Evolutionary conservation across 2,329 filamentous ascomycete genomes (phyloP), one percentile per base, ranked within the genome.

Genomic region (Hymenotorrendiella dingleyae): DNA sequence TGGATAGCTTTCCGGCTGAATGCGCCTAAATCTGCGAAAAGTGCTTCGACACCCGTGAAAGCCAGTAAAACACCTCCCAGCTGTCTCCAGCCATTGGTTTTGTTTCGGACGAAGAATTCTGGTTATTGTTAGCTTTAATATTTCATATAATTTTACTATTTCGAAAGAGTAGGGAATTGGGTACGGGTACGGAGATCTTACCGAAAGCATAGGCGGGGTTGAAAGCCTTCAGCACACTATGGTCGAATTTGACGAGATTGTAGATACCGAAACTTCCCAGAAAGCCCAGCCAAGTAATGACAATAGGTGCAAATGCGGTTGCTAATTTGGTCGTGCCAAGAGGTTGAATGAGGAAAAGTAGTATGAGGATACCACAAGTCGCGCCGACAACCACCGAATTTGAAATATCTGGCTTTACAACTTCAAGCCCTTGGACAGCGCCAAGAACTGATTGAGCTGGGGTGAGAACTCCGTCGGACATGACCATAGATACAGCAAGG

Each of bases 1-100:
- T 86, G 84, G 40, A 90, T 80, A 1, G 85, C 83, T 27, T 71
- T 66, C 53, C 74, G 70, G 59, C 75, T 76, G 61, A 90, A 89
- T 16, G 85, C 85, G 32, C 84, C 85, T 8, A 89, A 68, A 53
- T 89, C 84, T 1, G 85, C 84, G 57, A 88, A 89, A 1, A 90
- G 68, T 1, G 84, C 83, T 58, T 89, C 84, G 9, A 86, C 82
- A 10, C 80, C 84, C 1, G 85, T 88, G 54, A 89, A 88, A 3
- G 80, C 74, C 9, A 89, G 71, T 1, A 90, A 63, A 19, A 88
- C 74, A 6, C 84, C 84, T 8, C 80, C 82, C 3, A 86, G 69
- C 51, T 72, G 74, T 42, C 66, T 69, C 80, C 80, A 85, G 0
- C 76, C 80, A 2, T 72, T 65, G 1, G 72, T 68, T 38, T 72